Conservation (phyloP, 768 basidiomycete species). For the Calocybe gangraenosa region DNA sequence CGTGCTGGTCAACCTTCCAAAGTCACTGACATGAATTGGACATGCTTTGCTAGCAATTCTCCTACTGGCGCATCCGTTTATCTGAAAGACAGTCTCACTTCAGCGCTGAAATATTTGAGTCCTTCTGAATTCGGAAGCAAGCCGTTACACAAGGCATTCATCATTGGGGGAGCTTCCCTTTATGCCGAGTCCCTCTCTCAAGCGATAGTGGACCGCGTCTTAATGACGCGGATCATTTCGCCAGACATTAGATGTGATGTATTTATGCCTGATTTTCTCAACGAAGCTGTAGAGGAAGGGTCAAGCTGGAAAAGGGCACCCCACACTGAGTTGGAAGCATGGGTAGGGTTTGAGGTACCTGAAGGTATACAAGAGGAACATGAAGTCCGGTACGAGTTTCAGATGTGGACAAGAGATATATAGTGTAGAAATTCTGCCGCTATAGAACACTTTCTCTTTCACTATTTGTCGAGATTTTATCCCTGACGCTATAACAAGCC, state of each 20-base stretch:
- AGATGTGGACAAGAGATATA: constrained; percentile 81
- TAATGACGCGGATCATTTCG: constrained; percentile 78
- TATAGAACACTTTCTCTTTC: neutral
- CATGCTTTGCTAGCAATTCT: constrained; percentile 6
- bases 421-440: constrained; percentile 4
- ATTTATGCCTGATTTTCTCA: constrained; percentile 73
- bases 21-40: neutral
- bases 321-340: constrained; percentile 63
- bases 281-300: constrained; percentile 29
- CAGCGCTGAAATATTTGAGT: constrained; percentile 33
- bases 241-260: constrained; percentile 86
- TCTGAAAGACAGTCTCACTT: constrained; percentile 36
- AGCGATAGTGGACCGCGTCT: constrained; percentile 69
- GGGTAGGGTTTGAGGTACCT: constrained; percentile 80
- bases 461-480: constrained; percentile 47
- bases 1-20: constrained; percentile 21
- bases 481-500: constrained; percentile 56
- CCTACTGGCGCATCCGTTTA: constrained; percentile 23
- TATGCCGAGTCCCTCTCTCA: constrained; percentile 63
- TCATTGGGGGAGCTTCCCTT: constrained; percentile 90
- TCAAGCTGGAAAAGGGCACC: constrained; percentile 52
- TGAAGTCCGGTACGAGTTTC: constrained; percentile 82
- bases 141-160: constrained; percentile 58
- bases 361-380: constrained; percentile 78
- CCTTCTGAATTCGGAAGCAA: constrained; percentile 29